These are phyloP conservation scores for Poronia punctata DNA, from an alignment of 495 filamentous ascomycete genomes.

Conservation along the genomic window DNA sequence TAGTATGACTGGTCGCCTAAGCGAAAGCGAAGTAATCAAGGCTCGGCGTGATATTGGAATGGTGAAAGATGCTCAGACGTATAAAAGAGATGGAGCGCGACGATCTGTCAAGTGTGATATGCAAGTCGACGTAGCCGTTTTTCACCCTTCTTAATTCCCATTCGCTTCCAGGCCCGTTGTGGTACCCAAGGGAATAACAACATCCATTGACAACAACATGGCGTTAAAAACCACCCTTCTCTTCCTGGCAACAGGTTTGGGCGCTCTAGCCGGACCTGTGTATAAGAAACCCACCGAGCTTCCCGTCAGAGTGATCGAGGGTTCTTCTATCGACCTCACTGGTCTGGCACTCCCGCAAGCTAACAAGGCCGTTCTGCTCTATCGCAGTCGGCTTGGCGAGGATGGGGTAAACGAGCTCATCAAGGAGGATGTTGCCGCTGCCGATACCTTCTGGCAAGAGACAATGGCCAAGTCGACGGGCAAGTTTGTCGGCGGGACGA, in stretches of 20 bases:
- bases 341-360: conserved; percentile 3
- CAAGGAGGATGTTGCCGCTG: conserved; percentile 11
- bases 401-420: conserved; percentile 8
- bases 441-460: conserved; percentile 13
- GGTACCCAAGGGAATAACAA: not conserved
- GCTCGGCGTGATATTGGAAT: too few species aligned
- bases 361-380: not conserved
- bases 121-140: too few species aligned
- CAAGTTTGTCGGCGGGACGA: conserved; percentile 7
- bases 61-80: too few species aligned
- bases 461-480: conserved; percentile 7
- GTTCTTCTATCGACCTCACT: not conserved
- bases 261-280: conserved; percentile 4
- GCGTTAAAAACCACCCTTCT: conserved; percentile 4
- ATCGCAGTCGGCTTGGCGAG: conserved; percentile 12
- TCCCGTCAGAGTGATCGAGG: conserved; percentile 4
- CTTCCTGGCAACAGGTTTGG: conserved; percentile 1
- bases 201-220: not conserved
- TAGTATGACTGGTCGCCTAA: too few species aligned
- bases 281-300: conserved; percentile 1
- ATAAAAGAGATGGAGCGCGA: too few species aligned
- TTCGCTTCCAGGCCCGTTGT: too few species aligned
- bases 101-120: too few species aligned
- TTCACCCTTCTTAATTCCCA: too few species aligned
- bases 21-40: too few species aligned